phyloP scores from a whole-genome alignment of 306 rosid species.

The Castanea crenata region DNA sequence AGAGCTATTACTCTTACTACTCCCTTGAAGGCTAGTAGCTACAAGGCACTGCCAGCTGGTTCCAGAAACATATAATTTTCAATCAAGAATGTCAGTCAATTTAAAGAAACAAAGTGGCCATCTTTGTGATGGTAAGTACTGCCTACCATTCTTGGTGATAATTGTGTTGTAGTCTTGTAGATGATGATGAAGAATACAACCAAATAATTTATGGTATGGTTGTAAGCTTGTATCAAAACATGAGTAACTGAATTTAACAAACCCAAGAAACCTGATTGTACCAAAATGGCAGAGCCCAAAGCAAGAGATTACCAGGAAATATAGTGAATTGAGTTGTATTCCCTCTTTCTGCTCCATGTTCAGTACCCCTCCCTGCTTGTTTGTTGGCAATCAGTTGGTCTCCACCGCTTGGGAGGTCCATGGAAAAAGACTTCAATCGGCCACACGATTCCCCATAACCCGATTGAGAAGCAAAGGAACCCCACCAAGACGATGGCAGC shows the following conservation, averaged over 20 bases:
- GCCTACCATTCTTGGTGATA: background rate
- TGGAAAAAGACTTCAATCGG: conserved; percentile 57
- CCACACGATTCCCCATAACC: conserved; percentile 58
- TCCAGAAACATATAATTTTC: background rate
- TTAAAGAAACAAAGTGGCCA: background rate
- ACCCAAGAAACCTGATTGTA: conserved; percentile 4
- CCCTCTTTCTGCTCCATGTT: conserved; percentile 53
- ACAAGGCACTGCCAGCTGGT: background rate
- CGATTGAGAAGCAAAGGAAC: conserved; percentile 57
- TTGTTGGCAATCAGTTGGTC: conserved; percentile 50
- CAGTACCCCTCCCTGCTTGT: conserved; percentile 46
- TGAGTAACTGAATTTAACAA: background rate
- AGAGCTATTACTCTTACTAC: background rate
- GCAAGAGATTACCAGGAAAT: conserved; percentile 60
- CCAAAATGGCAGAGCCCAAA: conserved; percentile 6
- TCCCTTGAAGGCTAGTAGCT: background rate
- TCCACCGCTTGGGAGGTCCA: conserved; percentile 43
- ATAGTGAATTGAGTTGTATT: conserved; percentile 61
- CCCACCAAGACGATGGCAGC: conserved; percentile 69
- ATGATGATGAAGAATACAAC: background rate
- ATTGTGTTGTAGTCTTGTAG: background rate
- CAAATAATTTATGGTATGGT: background rate
- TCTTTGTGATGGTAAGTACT: no score
- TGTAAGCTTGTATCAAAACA: background rate
- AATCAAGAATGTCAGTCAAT: background rate